These are phyloP conservation scores for Xylaria hypoxylon DNA, from an alignment of 2,329 filamentous ascomycete genomes.

Conservation along the genomic window DNA sequence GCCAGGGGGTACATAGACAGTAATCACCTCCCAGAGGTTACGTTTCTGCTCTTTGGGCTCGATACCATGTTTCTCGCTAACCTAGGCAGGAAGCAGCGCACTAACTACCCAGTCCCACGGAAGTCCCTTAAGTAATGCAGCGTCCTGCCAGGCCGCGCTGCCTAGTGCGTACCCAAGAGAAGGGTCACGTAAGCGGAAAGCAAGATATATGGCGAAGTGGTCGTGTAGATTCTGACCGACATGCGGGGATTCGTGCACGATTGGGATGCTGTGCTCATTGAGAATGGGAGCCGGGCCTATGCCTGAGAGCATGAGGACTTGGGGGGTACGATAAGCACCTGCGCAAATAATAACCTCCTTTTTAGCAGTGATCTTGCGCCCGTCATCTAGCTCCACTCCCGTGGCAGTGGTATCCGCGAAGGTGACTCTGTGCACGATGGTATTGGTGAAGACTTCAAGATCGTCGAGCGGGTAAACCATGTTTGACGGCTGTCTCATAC, in stretches of 20 bases:
- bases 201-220: slow-evolving; percentile 45
- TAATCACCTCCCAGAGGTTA: slow-evolving; percentile 42
- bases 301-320: slow-evolving; percentile 53
- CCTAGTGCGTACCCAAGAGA: slow-evolving; percentile 46
- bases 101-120: slow-evolving; percentile 46
- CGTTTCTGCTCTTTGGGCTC: slow-evolving; percentile 29
- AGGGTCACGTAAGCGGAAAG: slow-evolving; percentile 45
- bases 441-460: slow-evolving; percentile 40
- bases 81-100: slow-evolving; percentile 36
- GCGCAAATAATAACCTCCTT: slow-evolving; percentile 52
- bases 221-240: slow-evolving; percentile 48
- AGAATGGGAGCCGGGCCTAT: slow-evolving; percentile 49
- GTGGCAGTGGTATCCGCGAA: slow-evolving; percentile 49
- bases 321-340: slow-evolving; percentile 50
- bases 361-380: slow-evolving; percentile 45
- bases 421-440: slow-evolving; percentile 26
- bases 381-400: slow-evolving; percentile 56
- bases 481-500: slow-evolving; percentile 42
- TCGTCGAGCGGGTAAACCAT: slow-evolving; percentile 40
- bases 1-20: slow-evolving; percentile 40
- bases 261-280: slow-evolving; percentile 51
- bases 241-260: slow-evolving; percentile 48
- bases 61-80: slow-evolving; percentile 36
- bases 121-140: slow-evolving; percentile 42
- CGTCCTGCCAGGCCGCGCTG: slow-evolving; percentile 38